Base-by-base conservation (phyloP, 139 green algal genomes). In the Coelastrella sp. region DNA sequence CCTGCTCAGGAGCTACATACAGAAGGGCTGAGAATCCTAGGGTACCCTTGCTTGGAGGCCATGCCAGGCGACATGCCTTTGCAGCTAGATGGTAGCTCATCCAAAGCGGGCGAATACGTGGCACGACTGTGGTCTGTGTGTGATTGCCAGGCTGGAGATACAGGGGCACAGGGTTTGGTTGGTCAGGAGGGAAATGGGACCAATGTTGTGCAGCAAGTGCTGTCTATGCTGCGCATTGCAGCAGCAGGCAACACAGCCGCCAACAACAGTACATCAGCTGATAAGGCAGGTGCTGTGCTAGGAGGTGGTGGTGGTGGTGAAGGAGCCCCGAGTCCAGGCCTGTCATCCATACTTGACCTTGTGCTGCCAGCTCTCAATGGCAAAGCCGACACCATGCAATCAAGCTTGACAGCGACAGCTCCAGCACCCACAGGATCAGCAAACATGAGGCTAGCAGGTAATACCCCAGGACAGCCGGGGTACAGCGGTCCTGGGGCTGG, bases 31-130 rank as follows among this genome's bases (percentile, higher is more conserved):
- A 76, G 66, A 2, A 58, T 85, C 10, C 7, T 90, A 13, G 86
- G 86, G 4, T 78, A 90, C 20, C 86, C 86, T 71, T 90, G 86
- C 86, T 65, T 90, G 14, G 86, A 90, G 23, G 61, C 47, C 3
- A 68, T 74, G n/a, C 86, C 86, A 6, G 73, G 73, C 23, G 75
- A 85, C 61, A 90, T 8, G 8, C 83, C 86, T 7, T 32, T 90
- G 17, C 76, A 32, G 19, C 4, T 83, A 0, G 22, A 85, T 22
- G 86, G 86, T 20, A n/a, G 7, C 11, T 4, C 17, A 17, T 66
- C 58, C 5, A 14, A 66, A 3, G 7, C 4, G 0, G 86, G 86
- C 5, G 20, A 77, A 3, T 90, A 79, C 73, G 86, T 90, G 3
- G 86, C 86, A 5, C 80, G 83, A 75, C 75, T 85, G 2, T 90